Base-by-base conservation (phyloP, 257 asterid genomes). In the Gynochthodes officinalis region DNA sequence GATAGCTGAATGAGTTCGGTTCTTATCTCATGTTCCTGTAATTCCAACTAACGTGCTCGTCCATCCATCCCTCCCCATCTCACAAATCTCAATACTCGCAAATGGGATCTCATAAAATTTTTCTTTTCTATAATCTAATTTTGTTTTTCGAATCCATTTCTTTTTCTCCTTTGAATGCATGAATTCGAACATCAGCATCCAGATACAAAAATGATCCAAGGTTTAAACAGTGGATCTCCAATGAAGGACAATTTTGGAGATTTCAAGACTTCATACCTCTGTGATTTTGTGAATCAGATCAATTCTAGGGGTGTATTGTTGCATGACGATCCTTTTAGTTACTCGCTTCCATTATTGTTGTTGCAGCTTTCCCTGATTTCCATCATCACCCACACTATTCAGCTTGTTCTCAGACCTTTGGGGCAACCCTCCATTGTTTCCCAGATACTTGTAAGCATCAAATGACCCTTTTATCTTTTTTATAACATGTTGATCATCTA, bases 341-440 rank as follows among this genome's bases (percentile, higher is more conserved):
- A 79, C 72, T 79, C 89, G 11, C 35, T 85, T 59, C 88, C 92
- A 35, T 73, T 85, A 66, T 78, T 88, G 60, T 49, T 88, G 64
- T 77, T 86, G 74, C 91, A 88, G 78, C 78, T 86, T 52, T 86
- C 91, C 49, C 79, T 86, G 13, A 77, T 89, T 53, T 87, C 92
- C 46, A n/a, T 79, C 61, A 59, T 81, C 62, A 82, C 96, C 63
- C 88, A 86, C 30, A n/a, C 69, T 44, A 7, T 84, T 43, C 86
- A 84, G 68, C 82, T 75, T 80, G 71, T 89, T 66, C 90, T 89
- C 74, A 84, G 64, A 75, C 90, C 89, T 25, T 39, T 84, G 39
- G 87, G 89, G 75, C 90, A 89, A 66, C 92, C 96, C 76, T 64
- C 84, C 73, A 81, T 87, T 64, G 86, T 89, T 52, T 84, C 90